Evolutionary conservation across 345 rosid species (phyloP), one percentile per base, ranked within the genome.

Genomic region (Citrus glauca): DNA sequence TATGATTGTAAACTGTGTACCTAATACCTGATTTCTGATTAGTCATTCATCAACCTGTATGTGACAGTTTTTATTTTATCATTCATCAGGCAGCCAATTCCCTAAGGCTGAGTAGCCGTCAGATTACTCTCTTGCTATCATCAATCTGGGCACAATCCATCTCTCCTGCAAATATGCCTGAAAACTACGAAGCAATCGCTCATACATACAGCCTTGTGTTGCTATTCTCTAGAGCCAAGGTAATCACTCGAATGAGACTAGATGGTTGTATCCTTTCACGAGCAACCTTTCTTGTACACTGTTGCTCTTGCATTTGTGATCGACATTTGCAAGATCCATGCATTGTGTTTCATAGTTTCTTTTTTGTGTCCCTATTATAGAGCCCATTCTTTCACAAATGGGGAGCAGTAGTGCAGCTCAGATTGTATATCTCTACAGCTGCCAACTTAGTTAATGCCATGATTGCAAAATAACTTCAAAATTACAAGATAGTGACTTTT

Each of bases 61-160:
- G 17, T 61, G 60, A 75, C 56, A 53, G 64, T 19, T 75, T 63
- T 45, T 79, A 19, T 71, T 20, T 63, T 60, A 62, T 70, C 67
- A 66, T 66, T 66, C 69, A 35, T 77, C 92, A 94, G 97, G 98
- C 86, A 78, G 85, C 82, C 80, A 81, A 77, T 82, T 89, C 87
- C 79, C 85, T 93, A 80, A 90, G 98, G 87, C 82, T 97, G 87
- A 94, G 97, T 76, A 94, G 94, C 82, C 92, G 83, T 82, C 99
- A 97, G 90, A 97, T 97, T 79, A 88, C 91, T 81, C 93, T 94
- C 73, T 82, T 94, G 87, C 95, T 94, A 74, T 93, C 98, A 82
- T 93, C 98, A 77, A 84, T 97, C 77, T 97, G 98, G 98, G 97
- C 93, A 70, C 93, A 90, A 84, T 91, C 98, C 38, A 84, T 97